A percentile compares a stretch with the other conserved stretches of the same genome.
Evolutionary conservation across 2,329 filamentous ascomycete species (phyloP).

Genomic region (Ampelomyces quisqualis): DNA sequence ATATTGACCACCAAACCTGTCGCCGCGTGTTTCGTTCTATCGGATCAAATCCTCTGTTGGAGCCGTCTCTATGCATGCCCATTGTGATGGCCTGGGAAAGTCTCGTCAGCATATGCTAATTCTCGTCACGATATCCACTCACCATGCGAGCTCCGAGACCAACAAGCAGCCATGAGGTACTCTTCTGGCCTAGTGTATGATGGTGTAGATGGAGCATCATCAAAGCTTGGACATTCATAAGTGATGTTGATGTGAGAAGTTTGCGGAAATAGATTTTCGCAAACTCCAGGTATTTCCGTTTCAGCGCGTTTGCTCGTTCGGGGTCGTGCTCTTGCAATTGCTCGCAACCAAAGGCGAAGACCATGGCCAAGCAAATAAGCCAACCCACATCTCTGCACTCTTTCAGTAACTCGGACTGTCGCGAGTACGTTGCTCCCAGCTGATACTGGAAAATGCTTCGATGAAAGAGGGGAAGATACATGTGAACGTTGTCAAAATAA

Average conservation of each 20-base stretch:
- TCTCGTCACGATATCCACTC: background rate
- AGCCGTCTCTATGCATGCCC: conserved; percentile 48
- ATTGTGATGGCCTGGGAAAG: conserved; percentile 43
- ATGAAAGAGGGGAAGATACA: conserved; percentile 43
- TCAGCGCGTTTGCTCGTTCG: conserved; percentile 18
- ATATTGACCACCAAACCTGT: conserved; percentile 32
- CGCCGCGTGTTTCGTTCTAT: conserved; percentile 30
- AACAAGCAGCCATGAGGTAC: conserved; percentile 46
- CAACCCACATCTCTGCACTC: conserved; percentile 45
- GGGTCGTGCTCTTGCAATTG: conserved; percentile 38
- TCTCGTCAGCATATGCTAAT: background rate
- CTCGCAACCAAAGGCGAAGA: conserved; percentile 47
- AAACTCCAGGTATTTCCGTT: conserved; percentile 28
- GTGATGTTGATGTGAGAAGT: conserved; percentile 42
- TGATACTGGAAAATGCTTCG: conserved; percentile 44
- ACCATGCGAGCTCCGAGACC: conserved; percentile 47
- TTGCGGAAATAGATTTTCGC: conserved; percentile 41
- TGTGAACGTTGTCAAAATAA: conserved; percentile 47
- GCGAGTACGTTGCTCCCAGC: conserved; percentile 44
- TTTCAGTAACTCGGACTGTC: conserved; percentile 16
- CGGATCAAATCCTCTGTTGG: conserved; percentile 43
- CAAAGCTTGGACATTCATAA: conserved; percentile 48
- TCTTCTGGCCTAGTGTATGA: conserved; percentile 47
- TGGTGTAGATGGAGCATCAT: conserved; percentile 47
- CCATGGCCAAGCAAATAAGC: conserved; percentile 47